Evolutionary conservation across 306 rosid species (phyloP), one percentile per base, ranked within the genome.

Genomic region (Senna tora): DNA sequence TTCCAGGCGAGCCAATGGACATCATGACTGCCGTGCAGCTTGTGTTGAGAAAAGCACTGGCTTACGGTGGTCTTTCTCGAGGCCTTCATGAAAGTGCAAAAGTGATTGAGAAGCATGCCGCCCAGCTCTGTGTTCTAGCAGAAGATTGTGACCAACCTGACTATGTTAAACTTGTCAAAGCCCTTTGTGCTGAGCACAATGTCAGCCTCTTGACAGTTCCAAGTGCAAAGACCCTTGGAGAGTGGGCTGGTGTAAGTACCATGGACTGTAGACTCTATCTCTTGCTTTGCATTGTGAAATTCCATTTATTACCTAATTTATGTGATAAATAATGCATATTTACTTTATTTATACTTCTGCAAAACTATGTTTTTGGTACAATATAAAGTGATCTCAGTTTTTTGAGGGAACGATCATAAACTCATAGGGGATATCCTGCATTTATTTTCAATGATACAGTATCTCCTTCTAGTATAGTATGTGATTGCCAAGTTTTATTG

Each of bases 181-280:
- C 77, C 7, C 96, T 93, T 22, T 93, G 98, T 39, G 89, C 91
- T 0, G 97, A 93, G 76, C 98, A 93, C 79, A 90, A 76, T 15
- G 91, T 90, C 6, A 86, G 88, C 67, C 75, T 92, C 63, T 58
- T 92, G 79, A 82, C 95, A 0, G 88, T 92, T 71, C 96, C 96
- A 1, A 88, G 86, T 54, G 88, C 98, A 17, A 93, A 93, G 76
- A 93, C 93, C 42, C 96, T 93, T 25, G 98, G 98, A 57, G 97
- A 93, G 80, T 93, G 98, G 98, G 88, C 88, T 64, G 97, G 98
- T 71, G 98, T 93, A 88, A 88, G 96, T 85, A 22, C 30, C 19
- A 25, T 13, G 9, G 13, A 16, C 19, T 16, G 30, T 25, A 25
- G 30, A 25, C 30, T 25, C 2, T 25, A 25, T 25, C 30, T 1